Conservation (phyloP, 2,329 filamentous ascomycete genomes). For the Metarhizium anisopliae region DNA sequence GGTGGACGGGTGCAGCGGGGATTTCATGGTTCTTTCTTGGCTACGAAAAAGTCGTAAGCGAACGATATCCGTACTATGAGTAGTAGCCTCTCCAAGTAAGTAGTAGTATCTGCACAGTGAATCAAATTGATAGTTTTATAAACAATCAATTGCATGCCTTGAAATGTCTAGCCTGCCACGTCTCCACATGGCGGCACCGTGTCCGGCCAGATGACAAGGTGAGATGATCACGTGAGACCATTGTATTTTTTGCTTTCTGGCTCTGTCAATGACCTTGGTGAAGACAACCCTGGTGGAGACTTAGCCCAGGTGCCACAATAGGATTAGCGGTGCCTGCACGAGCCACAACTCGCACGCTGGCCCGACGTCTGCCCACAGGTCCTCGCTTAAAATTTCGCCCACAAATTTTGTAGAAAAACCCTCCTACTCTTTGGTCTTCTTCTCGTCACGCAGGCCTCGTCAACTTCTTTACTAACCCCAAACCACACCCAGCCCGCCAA, state of each 20-base stretch:
- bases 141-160: background rate
- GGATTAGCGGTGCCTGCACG: slow-evolving; percentile 13
- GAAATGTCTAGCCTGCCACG: background rate
- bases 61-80: slow-evolving; percentile 16
- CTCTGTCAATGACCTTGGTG: slow-evolving; percentile 1
- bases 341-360: slow-evolving; percentile 8
- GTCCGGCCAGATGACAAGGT: too few species aligned
- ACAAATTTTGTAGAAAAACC: slow-evolving; percentile 20
- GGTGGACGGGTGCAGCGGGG: slow-evolving; percentile 1
- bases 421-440: slow-evolving; percentile 15
- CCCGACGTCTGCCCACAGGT: slow-evolving; percentile 7
- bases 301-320: slow-evolving; percentile 5
- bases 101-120: background rate
- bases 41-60: slow-evolving; percentile 17
- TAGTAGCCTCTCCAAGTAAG: slow-evolving; percentile 2
- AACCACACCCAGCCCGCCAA: slow-evolving; percentile 28
- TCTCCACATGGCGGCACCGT: background rate
- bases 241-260: background rate
- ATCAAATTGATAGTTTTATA: slow-evolving; percentile 2
- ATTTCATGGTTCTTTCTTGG: slow-evolving; percentile 16
- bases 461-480: slow-evolving; percentile 28
- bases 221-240: background rate
- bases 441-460: slow-evolving; percentile 21
- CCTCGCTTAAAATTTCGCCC: slow-evolving; percentile 31
- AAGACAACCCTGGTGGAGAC: slow-evolving; percentile 6